These are phyloP conservation scores for Saccharomycopsis sp. DNA, from an alignment of 805 yeast species.

Conservation along the genomic window DNA sequence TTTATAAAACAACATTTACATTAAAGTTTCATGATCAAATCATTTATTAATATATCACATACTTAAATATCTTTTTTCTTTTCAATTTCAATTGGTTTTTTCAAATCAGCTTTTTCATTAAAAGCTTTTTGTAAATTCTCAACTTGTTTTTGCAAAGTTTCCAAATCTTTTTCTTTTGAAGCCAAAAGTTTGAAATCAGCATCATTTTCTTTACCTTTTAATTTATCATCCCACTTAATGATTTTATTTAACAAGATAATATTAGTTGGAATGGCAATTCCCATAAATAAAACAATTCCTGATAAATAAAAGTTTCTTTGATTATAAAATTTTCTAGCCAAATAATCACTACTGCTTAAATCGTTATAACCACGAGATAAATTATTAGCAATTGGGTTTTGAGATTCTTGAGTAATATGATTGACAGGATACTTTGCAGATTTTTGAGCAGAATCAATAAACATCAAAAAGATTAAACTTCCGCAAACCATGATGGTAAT, in stretches of 20 bases:
- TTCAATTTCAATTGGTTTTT: not conserved
- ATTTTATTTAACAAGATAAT: constrained; percentile 41
- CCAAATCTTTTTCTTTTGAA: constrained; percentile 34
- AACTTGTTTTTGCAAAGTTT: constrained; percentile 40
- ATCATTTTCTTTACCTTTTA: constrained; percentile 19
- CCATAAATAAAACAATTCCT: constrained; percentile 51
- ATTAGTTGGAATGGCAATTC: constrained; percentile 44
- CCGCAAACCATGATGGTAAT: constrained; percentile 35
- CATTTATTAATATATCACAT: not conserved
- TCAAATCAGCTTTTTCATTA: constrained; percentile 30
- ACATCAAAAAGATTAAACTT: constrained; percentile 36
- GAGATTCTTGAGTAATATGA: constrained; percentile 8
- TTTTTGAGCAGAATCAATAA: constrained; percentile 44
- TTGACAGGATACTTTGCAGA: constrained; percentile 22
- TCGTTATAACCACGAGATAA: constrained; percentile 14
- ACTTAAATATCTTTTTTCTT: not conserved
- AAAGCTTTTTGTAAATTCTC: constrained; percentile 39
- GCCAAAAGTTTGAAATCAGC: constrained; percentile 23
- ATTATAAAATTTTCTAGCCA: constrained; percentile 51
- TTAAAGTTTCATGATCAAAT: no score
- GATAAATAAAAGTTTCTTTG: constrained; percentile 54
- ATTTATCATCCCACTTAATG: constrained; percentile 34
- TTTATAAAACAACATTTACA: no score
- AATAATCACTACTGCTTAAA: constrained; percentile 35
- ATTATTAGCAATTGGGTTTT: constrained; percentile 17